Conservation (phyloP, 2,329 filamentous ascomycete genomes). For the Aspergillus sp. region DNA sequence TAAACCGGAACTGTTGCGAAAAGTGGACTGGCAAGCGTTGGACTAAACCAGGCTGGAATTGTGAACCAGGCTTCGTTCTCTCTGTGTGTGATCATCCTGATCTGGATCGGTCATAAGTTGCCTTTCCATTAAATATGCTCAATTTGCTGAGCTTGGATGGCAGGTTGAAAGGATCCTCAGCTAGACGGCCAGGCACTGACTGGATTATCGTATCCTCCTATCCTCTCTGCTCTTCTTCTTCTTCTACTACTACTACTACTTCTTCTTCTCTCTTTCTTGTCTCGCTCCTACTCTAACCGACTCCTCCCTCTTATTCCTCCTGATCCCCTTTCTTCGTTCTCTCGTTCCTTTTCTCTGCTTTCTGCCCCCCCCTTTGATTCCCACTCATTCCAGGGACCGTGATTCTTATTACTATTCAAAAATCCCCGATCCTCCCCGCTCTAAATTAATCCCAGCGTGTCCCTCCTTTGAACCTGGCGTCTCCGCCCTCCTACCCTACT, state of each 20-base stretch:
- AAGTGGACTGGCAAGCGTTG: neutral
- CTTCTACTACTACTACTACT: conserved; percentile 18
- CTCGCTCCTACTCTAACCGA: too few relatives aligned
- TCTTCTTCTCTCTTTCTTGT: neutral
- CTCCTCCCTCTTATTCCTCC: conserved; percentile 8
- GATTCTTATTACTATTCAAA: neutral
- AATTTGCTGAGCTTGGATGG: neutral
- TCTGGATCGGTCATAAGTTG: conserved; percentile 6
- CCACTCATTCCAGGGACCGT: too few relatives aligned
- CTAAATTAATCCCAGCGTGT: neutral
- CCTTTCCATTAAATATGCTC: neutral
- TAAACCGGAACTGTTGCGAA: neutral
- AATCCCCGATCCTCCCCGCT: neutral
- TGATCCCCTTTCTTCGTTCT: conserved; percentile 28
- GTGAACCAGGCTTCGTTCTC: neutral
- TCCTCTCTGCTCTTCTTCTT: conserved; percentile 1
- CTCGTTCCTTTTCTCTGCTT: conserved; percentile 5
- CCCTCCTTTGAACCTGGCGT: neutral
- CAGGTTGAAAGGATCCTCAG: conserved; percentile 9
- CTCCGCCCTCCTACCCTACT: neutral
- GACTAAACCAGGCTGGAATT: neutral
- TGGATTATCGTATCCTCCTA: neutral
- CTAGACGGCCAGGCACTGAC: conserved; percentile 1
- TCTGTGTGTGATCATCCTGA: neutral
- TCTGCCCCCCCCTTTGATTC: neutral